Percentiles rank a stretch among this genome's conserved stretches.
Evolutionary conservation across 23 red algal species (phyloP).

Genomic region (Gracilaria vermiculophylla): DNA sequence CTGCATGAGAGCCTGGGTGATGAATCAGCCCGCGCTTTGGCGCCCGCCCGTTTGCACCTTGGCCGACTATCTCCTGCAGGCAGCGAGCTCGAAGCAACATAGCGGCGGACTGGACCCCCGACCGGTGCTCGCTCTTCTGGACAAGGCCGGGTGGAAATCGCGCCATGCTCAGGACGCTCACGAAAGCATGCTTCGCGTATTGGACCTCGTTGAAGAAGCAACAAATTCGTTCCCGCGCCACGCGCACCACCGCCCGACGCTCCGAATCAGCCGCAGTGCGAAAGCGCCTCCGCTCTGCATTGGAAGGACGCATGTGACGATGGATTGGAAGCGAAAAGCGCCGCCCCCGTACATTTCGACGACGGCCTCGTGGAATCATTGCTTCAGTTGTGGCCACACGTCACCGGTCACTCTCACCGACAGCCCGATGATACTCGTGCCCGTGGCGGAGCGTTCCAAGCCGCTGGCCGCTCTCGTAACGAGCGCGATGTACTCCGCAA

Average conservation of each 20-base stretch:
- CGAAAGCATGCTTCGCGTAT: constrained; percentile 38
- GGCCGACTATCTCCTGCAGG: neutral
- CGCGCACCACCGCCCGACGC: neutral
- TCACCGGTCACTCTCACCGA: neutral
- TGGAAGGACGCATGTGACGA: neutral
- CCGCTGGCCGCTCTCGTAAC: neutral
- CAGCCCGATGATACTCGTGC: constrained; percentile 4
- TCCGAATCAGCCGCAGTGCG: neutral
- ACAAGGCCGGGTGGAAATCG: constrained; percentile 30
- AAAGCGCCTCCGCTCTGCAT: neutral
- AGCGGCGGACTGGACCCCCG: constrained; percentile 19
- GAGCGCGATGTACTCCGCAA: constrained; percentile 5
- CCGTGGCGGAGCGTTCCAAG: neutral
- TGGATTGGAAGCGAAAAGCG: neutral
- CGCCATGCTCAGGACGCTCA: constrained; percentile 55
- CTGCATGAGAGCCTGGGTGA: neutral
- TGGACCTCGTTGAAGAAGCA: constrained; percentile 36
- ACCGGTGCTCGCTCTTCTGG: constrained; percentile 25
- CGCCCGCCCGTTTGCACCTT: neutral
- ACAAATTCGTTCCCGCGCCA: neutral
- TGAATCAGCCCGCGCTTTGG: neutral
- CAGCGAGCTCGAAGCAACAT: neutral
- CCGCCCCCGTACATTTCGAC: neutral
- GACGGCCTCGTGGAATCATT: constrained; percentile 13
- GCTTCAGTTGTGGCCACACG: neutral